Evolutionary conservation across 1,284 basidiomycete genomes (phyloP).

Genomic region (Tylopilus sp.): DNA sequence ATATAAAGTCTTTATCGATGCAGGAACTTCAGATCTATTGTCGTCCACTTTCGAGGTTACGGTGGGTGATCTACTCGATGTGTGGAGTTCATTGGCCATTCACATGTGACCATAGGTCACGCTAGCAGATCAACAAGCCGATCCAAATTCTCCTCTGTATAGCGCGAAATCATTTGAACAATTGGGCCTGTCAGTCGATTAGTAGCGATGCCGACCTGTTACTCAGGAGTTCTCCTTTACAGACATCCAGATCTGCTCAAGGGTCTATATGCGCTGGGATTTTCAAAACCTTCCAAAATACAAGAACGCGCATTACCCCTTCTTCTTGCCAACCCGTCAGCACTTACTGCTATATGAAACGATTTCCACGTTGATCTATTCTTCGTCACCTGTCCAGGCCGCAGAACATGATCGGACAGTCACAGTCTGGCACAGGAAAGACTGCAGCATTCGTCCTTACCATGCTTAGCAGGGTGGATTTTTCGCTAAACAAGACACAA

Average conservation of each 20-base stretch:
- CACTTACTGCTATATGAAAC: constrained; percentile 2
- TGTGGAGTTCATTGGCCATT: constrained; percentile 5
- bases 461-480: constrained; percentile 95
- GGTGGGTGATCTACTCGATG: constrained; percentile 40
- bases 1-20: neutral
- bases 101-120: constrained; percentile 67
- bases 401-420: constrained; percentile 98
- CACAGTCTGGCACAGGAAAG: constrained; percentile 98
- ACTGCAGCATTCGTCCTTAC: constrained; percentile 98
- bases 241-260: constrained; percentile 90
- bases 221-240: constrained; percentile 11
- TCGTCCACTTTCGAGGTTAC: constrained; percentile 72
- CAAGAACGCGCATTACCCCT: constrained; percentile 96
- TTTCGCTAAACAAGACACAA: constrained; percentile 79
- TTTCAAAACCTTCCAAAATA: constrained; percentile 98
- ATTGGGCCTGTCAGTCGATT: constrained; percentile 73
- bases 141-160: constrained; percentile 93
- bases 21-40: constrained; percentile 53
- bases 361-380: neutral
- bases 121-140: constrained; percentile 93
- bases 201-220: constrained; percentile 10
- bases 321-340: constrained; percentile 86
- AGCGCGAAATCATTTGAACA: constrained; percentile 95
- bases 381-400: constrained; percentile 52
- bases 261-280: constrained; percentile 96